Base-by-base conservation (phyloP, 148 eudicot genomes). In the Chenopodium album region DNA sequence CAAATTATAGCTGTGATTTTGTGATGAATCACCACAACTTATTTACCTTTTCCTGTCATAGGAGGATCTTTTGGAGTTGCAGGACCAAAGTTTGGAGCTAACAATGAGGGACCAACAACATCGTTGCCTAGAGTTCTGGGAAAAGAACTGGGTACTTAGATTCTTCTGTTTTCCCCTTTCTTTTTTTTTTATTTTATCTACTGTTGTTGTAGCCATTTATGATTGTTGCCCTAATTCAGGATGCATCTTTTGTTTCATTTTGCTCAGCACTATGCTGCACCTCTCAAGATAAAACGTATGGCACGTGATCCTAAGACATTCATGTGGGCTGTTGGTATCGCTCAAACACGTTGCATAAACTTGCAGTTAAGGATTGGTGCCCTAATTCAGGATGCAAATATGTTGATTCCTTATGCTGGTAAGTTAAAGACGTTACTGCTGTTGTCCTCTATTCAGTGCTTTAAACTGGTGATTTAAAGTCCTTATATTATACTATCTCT, bases 371-470 rank as follows among this genome's bases (percentile, higher is more conserved):
- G 98, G 86, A 86, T 96, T 79, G 99, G 99, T 28, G 93, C 99
- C 34, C 85, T 96, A 75, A 87, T 89, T 86, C 95, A 91, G 79
- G 92, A 96, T 92, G 81, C 98, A 82, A 90, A 91, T 82, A 92
- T 96, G 97, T 87, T 92, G 32, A 80, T 94, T 76, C 99, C 99
- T 87, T 96, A 96, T 89, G 99, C 97, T 48, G 99, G 99, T 96
- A 81, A 83, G 92, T 82, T 83, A 80, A 47, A 60, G 20, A 29
- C 69, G 79, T 82, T 77, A 31, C 2, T 16, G 22, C 66, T 71
- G 71, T 31, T 77, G 31, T 69, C 23, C 26, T 78, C 72, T 77
- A 74, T 66, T 66, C n/a, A 3, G 12, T 23, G 34, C 34, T 12
- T 69, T 69, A 69, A 32, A 31, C 23, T 34, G 2, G 46, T 69